Percentiles rank a stretch among this genome's conserved stretches.
These are phyloP conservation scores for Penicillium mononematosum DNA, from an alignment of 495 filamentous ascomycete species.

Conservation along the genomic window DNA sequence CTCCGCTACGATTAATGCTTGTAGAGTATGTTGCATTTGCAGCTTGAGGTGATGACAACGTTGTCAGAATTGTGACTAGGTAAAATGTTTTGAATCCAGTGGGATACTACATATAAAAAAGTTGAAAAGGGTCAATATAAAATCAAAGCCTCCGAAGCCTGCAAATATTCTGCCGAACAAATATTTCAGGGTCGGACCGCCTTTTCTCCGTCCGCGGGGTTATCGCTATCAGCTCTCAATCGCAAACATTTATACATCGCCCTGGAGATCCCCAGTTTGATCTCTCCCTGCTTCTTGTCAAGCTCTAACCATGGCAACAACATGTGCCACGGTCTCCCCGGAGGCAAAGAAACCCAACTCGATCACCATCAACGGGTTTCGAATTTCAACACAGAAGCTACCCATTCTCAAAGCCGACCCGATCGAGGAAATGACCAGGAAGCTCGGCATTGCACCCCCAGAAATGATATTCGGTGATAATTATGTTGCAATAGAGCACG, in stretches of 20 bases:
- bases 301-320: neutral
- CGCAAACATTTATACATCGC: constrained; percentile 3
- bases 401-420: constrained; percentile 89
- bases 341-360: constrained; percentile 33
- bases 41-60: neutral
- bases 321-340: constrained; percentile 29
- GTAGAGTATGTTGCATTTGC: neutral
- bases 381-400: constrained; percentile 74
- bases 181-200: constrained; percentile 28
- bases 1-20: neutral
- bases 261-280: constrained; percentile 2
- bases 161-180: constrained; percentile 4
- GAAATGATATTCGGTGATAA: constrained; percentile 99
- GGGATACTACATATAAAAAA: neutral
- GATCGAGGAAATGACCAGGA: constrained; percentile 79
- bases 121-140: neutral
- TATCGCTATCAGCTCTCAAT: constrained; percentile 24
- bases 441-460: constrained; percentile 79
- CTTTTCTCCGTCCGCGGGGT: constrained; percentile 44
- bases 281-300: neutral
- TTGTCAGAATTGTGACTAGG: neutral
- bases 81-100: neutral
- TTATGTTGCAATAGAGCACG: constrained; percentile 68
- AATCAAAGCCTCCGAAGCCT: neutral
- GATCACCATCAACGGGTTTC: constrained; percentile 59